A percentile compares a stretch with the other conserved stretches of the same genome.
Conservation (phyloP, 371 early-diverging fungal species). For the Mucor plumbeus region DNA sequence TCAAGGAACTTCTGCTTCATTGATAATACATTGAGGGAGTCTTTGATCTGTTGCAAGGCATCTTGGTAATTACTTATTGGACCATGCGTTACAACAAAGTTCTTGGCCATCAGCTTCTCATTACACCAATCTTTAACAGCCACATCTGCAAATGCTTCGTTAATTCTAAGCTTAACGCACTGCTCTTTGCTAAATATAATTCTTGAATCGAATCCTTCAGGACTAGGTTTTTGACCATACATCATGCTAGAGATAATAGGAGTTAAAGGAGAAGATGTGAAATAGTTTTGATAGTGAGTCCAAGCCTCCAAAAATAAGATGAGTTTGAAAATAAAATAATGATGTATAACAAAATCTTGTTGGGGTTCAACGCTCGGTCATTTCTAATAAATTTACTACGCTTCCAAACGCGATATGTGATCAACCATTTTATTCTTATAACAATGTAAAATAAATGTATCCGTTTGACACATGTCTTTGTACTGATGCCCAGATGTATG, state of each 20-base stretch:
- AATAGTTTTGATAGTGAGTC: background rate
- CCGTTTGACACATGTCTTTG: constrained; percentile 2
- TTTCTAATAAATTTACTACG: background rate
- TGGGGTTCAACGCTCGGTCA: too few species aligned
- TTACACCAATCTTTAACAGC: too few species aligned
- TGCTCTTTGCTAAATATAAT: background rate
- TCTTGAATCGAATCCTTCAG: background rate
- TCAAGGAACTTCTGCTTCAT: too few species aligned
- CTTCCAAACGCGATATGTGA: constrained; percentile 10
- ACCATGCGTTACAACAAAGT: too few species aligned
- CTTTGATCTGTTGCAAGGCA: too few species aligned
- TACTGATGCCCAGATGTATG: constrained; percentile 3
- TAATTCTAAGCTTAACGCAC: background rate
- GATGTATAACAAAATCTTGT: background rate
- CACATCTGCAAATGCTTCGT: constrained; percentile 2
- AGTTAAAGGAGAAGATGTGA: background rate
- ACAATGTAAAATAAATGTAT: constrained; percentile 9
- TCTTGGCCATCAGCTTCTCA: too few species aligned
- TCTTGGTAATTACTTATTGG: too few species aligned
- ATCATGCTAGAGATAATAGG: background rate
- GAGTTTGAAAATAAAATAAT: background rate
- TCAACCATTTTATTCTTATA: constrained; percentile 9
- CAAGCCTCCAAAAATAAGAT: background rate
- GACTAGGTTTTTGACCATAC: constrained; percentile 1
- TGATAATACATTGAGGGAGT: too few species aligned